Conservation (phyloP, 2,329 filamentous ascomycete species). For the Chaetomium sp. region DNA sequence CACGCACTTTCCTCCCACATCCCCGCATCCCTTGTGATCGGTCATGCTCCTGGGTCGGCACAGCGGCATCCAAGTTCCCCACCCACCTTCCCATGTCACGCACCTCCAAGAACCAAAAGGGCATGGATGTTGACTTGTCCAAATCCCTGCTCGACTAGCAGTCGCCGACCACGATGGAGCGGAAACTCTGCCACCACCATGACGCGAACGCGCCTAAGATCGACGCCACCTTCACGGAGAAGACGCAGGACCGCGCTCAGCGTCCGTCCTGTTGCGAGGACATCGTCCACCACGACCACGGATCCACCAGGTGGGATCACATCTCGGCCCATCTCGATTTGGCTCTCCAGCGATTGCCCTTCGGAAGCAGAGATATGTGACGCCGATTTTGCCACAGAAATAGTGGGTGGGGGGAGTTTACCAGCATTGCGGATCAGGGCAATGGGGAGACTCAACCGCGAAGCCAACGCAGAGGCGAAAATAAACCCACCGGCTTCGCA, state of each 20-base stretch:
- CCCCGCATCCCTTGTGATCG: too few relatives aligned
- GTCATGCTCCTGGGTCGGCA: too few relatives aligned
- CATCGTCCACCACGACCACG: slow-evolving; percentile 55
- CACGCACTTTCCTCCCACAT: too few relatives aligned
- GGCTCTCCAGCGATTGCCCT: slow-evolving; percentile 25
- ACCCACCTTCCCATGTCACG: not conserved
- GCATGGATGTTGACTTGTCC: slow-evolving; percentile 44
- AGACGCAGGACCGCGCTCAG: slow-evolving; percentile 47
- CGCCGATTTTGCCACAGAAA: slow-evolving; percentile 39
- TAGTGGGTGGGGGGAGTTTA: slow-evolving; percentile 52
- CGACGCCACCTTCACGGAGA: slow-evolving; percentile 37
- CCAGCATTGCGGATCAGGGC: slow-evolving; percentile 47
- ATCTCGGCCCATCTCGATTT: slow-evolving; percentile 45
- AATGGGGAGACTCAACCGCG: slow-evolving; percentile 35
- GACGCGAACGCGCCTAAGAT: slow-evolving; percentile 36
- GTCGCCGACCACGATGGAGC: slow-evolving; percentile 43
- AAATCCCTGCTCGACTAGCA: slow-evolving; percentile 43
- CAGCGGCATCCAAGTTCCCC: too few relatives aligned
- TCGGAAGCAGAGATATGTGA: slow-evolving; percentile 50
- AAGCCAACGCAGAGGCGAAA: slow-evolving; percentile 46
- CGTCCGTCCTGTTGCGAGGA: slow-evolving; percentile 50
- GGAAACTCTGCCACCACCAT: slow-evolving; percentile 54
- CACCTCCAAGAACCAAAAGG: slow-evolving; percentile 40
- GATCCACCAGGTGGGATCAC: slow-evolving; percentile 33
- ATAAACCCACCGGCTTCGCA: slow-evolving; percentile 54